Evolutionary conservation across 2,329 filamentous ascomycete species (phyloP), one percentile per base, ranked within the genome.

Genomic region (Cladorrhinum sp.): DNA sequence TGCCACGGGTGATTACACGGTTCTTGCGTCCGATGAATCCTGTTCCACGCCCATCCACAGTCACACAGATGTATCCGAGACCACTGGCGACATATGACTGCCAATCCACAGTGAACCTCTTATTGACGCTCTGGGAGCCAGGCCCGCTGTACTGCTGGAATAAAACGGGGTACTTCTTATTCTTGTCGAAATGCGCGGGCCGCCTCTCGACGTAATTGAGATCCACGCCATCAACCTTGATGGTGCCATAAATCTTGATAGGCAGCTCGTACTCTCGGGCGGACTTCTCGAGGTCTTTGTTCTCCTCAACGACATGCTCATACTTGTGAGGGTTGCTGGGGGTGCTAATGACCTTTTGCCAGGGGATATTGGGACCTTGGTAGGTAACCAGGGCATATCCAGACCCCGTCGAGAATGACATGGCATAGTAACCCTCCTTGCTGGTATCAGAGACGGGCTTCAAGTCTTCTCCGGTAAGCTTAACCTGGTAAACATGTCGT

Each of bases 131-230:
- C 73, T 99, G 96, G 18, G 92, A 97, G n/a, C 90, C 91, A 0
- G 95, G 95, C 0, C 95, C 95, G 23, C 91, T 93, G 78, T 99
- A 99, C 61, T 97, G 88, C 70, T 91, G 89, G 80, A 99, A 99
- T 3, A 99, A 83, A 1, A 99, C 92, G 0, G 95, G 95, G 68
- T 99, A 98, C 71, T 90, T 87, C 76, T 90, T 93, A 68, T 86
- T 87, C 18, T 85, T 79, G 72, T 92, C 84, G 72, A 98, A 99
- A 74, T 96, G 89, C 1, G 93, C 90, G 5, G 95, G 95, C 0
- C 92, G 89, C 27, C 92, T 89, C 75, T 99, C 95, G 13, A 98
- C 78, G 67, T 85, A 86, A 74, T 86, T 85, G 68, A 86, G 78
- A 18, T 87, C 84, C 67, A 90, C 88, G 29, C 88, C 90, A 64